Evolutionary conservation across 192 early-diverging fungal species (phyloP), one percentile per base, ranked within the genome.

Genomic region (Obelidium mucronatum): DNA sequence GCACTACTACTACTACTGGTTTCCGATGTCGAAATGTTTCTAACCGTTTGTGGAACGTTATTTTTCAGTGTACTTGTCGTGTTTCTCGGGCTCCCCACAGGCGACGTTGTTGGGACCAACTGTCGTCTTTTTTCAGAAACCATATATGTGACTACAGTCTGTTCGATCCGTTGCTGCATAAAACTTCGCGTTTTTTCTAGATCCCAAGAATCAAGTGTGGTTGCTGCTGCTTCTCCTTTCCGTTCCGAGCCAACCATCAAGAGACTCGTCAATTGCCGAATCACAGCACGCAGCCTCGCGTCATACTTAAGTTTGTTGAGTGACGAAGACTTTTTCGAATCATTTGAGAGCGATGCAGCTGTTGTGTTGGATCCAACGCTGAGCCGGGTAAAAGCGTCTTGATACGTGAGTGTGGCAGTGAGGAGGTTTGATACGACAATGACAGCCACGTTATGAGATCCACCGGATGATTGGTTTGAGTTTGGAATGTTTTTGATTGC

Each of bases 381-480:
- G 17, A 30, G 28, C n/a, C n/a, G n/a, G n/a, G 69, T 58, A 11
- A 68, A 68, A 2, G 67, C 67, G 11, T n/a, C 56, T 58, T 72
- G 69, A 35, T 72, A 72, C 30, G 40, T 34, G 54, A 72, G 58
- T 3, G 69, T 59, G 3, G 69, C 24, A 26, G 56, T 72, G 30
- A 72, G 34, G 33, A 72, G 54, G 30, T 72, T 72, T 17, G 69
- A 72, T 13, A 72, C 37, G 69, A 72, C 69, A n/a, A 72, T 72
- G 1, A 72, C 52, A 2, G 67, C 67, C 34, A 35, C 52, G 67
- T 54, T 69, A 36, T 69, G 67, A 17, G 67, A 26, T 2, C 6
- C 62, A n/a, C n/a, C n/a, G n/a, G n/a, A n/a, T n/a, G n/a, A 2
- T 37, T 28, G 6, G 26, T 58, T 58, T 6, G 6, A 6, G 15